These are phyloP conservation scores for Gorgonomyces haynaldii DNA, from an alignment of 192 early-diverging fungal genomes.

Conservation along the genomic window DNA sequence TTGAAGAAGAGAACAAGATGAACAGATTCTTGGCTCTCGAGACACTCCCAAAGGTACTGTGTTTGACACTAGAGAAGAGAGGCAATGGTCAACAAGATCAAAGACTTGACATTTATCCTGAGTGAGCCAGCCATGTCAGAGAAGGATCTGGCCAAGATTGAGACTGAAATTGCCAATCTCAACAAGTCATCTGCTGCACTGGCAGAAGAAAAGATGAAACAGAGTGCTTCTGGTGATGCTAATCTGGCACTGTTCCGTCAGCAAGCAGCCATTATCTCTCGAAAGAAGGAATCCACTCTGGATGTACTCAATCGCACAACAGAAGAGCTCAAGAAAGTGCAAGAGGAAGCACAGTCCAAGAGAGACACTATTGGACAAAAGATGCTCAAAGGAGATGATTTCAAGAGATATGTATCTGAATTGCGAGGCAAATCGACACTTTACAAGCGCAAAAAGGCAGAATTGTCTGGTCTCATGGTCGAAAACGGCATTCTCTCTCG, in stretches of 20 bases:
- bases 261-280: constrained; percentile 44
- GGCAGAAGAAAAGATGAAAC: constrained; percentile 26
- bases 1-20: constrained; percentile 49
- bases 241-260: constrained; percentile 50
- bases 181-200: constrained; percentile 35
- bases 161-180: constrained; percentile 35
- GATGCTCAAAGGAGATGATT: constrained; percentile 53
- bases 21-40: constrained; percentile 43
- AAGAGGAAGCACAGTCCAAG: constrained; percentile 25
- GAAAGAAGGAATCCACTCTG: constrained; percentile 47
- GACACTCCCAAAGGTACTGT: constrained; percentile 42
- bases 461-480: constrained; percentile 33
- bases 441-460: constrained; percentile 44
- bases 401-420: constrained; percentile 48
- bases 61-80: constrained; percentile 16
- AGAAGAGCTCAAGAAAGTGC: constrained; percentile 28
- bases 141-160: constrained; percentile 30
- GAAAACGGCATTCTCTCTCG: constrained; percentile 45
- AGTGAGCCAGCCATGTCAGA: constrained; percentile 25
- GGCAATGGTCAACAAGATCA: constrained; percentile 22
- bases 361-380: constrained; percentile 12
- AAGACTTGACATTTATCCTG: constrained; percentile 35
- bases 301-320: constrained; percentile 17
- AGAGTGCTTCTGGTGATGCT: constrained; percentile 37
- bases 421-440: constrained; percentile 45